Base-by-base conservation (phyloP, 345 rosid species). In the Aegle marmelos region DNA sequence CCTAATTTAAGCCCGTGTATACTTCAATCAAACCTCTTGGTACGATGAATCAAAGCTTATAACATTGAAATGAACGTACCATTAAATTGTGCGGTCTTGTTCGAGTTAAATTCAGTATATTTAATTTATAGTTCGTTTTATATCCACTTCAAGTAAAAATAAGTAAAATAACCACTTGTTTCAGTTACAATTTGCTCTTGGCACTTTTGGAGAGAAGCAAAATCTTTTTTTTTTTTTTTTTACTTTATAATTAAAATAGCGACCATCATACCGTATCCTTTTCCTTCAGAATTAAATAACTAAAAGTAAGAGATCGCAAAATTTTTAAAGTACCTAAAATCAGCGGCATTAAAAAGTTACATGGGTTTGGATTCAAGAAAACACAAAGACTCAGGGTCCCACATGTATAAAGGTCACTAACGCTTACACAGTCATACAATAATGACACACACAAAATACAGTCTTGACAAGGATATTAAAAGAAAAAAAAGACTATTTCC, bases 321-420 rank as follows among this genome's bases (percentile, higher is more conserved):
- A 30, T 36, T 37, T 37, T 28, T 3, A 67, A 73, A 60, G 27
- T 33, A 62, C 19, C 28, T 9, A 71, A 60, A 61, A 39, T 77
- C 59, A 61, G n/a, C n/a, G 21, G 48, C 17, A 22, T 45, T 11
- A 13, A 45, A 13, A 45, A 45, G 50, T 60, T 57, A 78, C 33
- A 5, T 45, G 16, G 69, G 74, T 72, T 82, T 85, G 76, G 79
- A 80, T 69, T 81, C 67, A 85, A 78, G 77, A 78, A 82, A 73
- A 78, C 80, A 73, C 72, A 68, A 45, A 65, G 70, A 41, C 74
- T 50, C 39, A 64, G 54, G 30, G 34, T 9, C 30, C 78, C 50
- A 59, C 68, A 67, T 61, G n/a, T 36, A 76, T 62, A 31, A 22
- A 59, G 60, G 64, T 36, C 37, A 73, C 80, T 67, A 16, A 74